Evolutionary conservation across 148 eudicot species (phyloP).

Genomic region (Chenopodium berlandieri): DNA sequence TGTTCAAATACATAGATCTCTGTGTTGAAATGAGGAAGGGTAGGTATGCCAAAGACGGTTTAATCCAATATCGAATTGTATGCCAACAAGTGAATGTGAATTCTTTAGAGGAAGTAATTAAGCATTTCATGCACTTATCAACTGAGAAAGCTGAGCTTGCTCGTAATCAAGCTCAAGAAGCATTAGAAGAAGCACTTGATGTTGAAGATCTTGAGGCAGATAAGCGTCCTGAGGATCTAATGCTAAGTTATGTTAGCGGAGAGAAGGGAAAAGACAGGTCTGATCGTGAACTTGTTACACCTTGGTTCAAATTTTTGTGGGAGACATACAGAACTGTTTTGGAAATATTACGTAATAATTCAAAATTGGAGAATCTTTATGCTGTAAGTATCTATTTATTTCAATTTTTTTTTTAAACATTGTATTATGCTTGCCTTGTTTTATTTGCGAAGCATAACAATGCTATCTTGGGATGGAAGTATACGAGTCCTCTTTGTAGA

Average conservation of each 20-base stretch:
- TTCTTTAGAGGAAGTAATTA: constrained; percentile 91
- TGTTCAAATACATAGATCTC: constrained; percentile 83
- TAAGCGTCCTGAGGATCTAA: constrained; percentile 87
- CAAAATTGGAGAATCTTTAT: constrained; percentile 78
- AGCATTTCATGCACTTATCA: constrained; percentile 87
- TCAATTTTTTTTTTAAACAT: not conserved
- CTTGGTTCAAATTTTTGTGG: constrained; percentile 95
- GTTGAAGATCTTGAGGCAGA: constrained; percentile 94
- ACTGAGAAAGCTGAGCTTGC: constrained; percentile 87
- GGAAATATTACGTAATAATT: constrained; percentile 85
- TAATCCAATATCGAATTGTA: constrained; percentile 82
- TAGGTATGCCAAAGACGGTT: constrained; percentile 85
- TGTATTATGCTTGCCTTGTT: not conserved
- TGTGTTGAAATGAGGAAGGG: constrained; percentile 92
- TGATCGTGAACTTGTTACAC: constrained; percentile 95
- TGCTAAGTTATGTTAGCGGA: constrained; percentile 93
- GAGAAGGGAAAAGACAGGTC: constrained; percentile 96
- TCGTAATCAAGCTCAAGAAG: constrained; percentile 85
- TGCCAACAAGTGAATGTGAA: constrained; percentile 94
- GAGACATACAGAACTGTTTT: constrained; percentile 89
- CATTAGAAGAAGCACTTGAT: constrained; percentile 89
- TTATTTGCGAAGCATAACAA: too few relatives aligned
- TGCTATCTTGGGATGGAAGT: too few relatives aligned
- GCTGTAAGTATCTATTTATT: constrained; percentile 47
- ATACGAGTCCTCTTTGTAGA: too few relatives aligned